A percentile compares a stretch with the other conserved stretches of the same genome.
Evolutionary conservation across 148 eudicot species (phyloP).

Genomic region (Rhododendron molle): DNA sequence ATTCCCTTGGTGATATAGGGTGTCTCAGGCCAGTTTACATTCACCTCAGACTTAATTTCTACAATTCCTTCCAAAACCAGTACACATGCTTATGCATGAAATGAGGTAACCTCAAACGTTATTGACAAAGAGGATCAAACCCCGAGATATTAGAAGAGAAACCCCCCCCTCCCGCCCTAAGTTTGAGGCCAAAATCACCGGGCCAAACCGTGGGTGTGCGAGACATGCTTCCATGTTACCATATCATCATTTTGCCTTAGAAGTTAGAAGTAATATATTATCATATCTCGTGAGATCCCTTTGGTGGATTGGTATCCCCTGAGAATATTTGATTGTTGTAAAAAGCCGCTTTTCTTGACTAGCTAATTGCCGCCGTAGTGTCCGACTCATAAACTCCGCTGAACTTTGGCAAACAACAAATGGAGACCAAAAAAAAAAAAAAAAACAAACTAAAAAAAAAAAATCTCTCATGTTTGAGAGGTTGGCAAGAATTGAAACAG

Average conservation of each 20-base stretch:
- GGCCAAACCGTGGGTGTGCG: neutral
- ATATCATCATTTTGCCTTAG: constrained; percentile 2
- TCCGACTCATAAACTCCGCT: neutral
- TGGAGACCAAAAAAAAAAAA: neutral
- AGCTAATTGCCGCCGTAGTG: neutral
- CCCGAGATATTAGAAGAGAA: neutral
- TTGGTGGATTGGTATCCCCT: neutral
- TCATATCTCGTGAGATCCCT: neutral
- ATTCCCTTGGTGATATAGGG: too few relatives aligned
- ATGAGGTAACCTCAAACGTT: neutral
- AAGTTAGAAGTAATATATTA: neutral
- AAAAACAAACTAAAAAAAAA: neutral
- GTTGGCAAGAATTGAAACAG: too few relatives aligned
- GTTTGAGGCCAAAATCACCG: neutral
- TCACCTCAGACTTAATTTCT: too few relatives aligned
- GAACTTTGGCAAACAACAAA: neutral
- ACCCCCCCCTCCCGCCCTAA: too few relatives aligned
- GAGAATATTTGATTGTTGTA: neutral
- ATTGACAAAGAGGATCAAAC: too few relatives aligned
- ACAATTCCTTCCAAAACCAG: too few relatives aligned
- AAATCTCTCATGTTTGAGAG: too few relatives aligned
- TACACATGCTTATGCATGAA: too few relatives aligned
- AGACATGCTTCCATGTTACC: neutral
- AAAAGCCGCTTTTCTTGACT: constrained; percentile 1
- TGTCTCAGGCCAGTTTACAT: too few relatives aligned